A percentile compares a stretch with the other conserved stretches of the same genome.
Evolutionary conservation across 2,329 filamentous ascomycete species (phyloP).

Genomic region (Lizonia empirigonia): DNA sequence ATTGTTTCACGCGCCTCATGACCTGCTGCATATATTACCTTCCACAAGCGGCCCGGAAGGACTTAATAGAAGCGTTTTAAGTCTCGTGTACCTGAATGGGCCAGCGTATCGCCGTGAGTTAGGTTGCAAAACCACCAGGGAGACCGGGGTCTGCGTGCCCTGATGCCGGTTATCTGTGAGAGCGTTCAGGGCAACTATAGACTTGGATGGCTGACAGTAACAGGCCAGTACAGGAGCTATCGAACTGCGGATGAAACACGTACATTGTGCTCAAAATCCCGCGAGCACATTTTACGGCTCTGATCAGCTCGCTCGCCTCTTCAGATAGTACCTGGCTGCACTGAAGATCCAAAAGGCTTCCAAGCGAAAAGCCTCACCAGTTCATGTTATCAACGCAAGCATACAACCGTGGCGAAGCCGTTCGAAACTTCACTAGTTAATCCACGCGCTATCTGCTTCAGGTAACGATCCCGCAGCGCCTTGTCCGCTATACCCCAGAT

Average conservation of each 20-base stretch:
- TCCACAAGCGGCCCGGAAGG: constrained; percentile 23
- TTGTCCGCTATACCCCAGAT: constrained; percentile 42
- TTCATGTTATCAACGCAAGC: constrained; percentile 28
- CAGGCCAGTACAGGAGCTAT: background rate
- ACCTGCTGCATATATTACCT: constrained; percentile 27
- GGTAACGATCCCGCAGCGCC: constrained; percentile 38
- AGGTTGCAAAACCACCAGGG: constrained; percentile 17
- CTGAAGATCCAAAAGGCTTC: background rate
- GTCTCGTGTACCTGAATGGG: constrained; percentile 16
- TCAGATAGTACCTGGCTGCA: background rate
- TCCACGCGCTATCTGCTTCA: constrained; percentile 31
- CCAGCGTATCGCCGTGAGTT: constrained; percentile 11
- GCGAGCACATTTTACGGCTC: background rate
- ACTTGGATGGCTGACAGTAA: background rate
- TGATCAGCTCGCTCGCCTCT: background rate
- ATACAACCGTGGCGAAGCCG: constrained; percentile 15
- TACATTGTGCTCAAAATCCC: background rate
- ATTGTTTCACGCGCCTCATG: constrained; percentile 28
- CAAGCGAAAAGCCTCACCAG: constrained; percentile 17
- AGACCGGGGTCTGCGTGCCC: constrained; percentile 22
- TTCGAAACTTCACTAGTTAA: constrained; percentile 15
- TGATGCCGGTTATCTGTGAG: background rate
- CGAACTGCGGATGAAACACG: background rate
- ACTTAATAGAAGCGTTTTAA: constrained; percentile 32
- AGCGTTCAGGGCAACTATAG: constrained; percentile 20